A percentile compares a stretch with the other conserved stretches of the same genome.
Evolutionary conservation across 2,329 filamentous ascomycete genomes (phyloP).

Genomic region (Sporothrix pseudoabietina): DNA sequence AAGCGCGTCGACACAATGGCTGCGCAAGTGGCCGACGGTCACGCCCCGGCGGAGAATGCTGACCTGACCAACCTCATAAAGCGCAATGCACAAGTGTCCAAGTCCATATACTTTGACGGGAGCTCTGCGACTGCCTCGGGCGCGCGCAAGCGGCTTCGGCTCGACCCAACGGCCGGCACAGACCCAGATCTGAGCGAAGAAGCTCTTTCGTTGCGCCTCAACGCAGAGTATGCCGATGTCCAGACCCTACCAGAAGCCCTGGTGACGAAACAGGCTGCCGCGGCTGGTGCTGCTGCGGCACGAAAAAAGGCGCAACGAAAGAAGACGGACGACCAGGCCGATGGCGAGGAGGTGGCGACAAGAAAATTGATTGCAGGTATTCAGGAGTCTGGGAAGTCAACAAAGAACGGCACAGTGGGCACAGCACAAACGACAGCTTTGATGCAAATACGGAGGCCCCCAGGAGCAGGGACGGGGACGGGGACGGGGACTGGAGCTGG

Average conservation of each 20-base stretch:
- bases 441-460: conserved; percentile 42
- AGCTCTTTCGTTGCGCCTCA: conserved; percentile 60
- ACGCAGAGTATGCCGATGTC: conserved; percentile 75
- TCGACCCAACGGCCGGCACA: conserved; percentile 43
- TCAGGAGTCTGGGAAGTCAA: conserved; percentile 45
- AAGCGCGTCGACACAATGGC: conserved; percentile 38
- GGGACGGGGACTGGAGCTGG: conserved; percentile 21
- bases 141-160: conserved; percentile 41
- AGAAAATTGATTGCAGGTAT: conserved; percentile 69
- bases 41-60: conserved; percentile 34
- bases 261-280: conserved; percentile 74
- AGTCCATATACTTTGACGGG: conserved; percentile 45
- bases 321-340: conserved; percentile 44
- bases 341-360: conserved; percentile 49
- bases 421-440: conserved; percentile 42
- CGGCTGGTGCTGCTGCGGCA: conserved; percentile 56
- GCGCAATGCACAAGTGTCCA: conserved; percentile 48
- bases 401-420: conserved; percentile 35
- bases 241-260: conserved; percentile 75
- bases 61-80: conserved; percentile 45
- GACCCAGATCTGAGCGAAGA: conserved; percentile 47
- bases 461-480: conserved; percentile 32
- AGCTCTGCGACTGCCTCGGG: not conserved
- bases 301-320: conserved; percentile 51
- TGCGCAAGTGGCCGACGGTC: conserved; percentile 38